Evolutionary conservation across 345 rosid genomes (phyloP).

Genomic region (Acer negundo): DNA sequence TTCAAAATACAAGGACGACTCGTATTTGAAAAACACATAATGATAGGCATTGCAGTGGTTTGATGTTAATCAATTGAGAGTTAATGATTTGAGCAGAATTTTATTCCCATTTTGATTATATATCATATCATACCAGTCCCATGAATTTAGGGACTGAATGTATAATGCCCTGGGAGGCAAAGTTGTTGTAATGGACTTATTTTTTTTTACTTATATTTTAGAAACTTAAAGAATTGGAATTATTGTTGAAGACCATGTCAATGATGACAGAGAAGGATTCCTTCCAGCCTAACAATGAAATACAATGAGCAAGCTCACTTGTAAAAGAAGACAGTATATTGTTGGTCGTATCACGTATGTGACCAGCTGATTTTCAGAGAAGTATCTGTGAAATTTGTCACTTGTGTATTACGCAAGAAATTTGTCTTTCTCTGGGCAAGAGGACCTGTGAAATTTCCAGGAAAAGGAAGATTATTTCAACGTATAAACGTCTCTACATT

Average conservation of each 20-base stretch:
- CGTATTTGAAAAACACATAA: slow-evolving; percentile 35
- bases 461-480: too few species aligned
- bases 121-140: neutral
- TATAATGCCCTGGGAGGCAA: neutral
- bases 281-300: slow-evolving; percentile 71
- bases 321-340: neutral
- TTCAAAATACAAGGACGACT: slow-evolving; percentile 54
- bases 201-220: neutral
- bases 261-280: slow-evolving; percentile 68
- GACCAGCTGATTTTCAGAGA: neutral
- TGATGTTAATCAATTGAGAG: neutral
- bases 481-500: too few species aligned
- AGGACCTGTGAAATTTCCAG: too few species aligned
- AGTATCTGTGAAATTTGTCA: too few species aligned
- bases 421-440: too few species aligned
- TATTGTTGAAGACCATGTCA: slow-evolving; percentile 25
- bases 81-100: neutral
- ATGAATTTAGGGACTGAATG: neutral
- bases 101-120: neutral
- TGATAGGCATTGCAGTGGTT: neutral
- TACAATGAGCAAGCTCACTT: slow-evolving; percentile 13
- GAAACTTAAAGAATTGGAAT: neutral
- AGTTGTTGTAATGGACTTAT: slow-evolving; percentile 3
- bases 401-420: too few species aligned
- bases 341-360: too few species aligned